These are phyloP conservation scores for Penicillium sp. DNA, from an alignment of 2,329 filamentous ascomycete species.

Conservation along the genomic window DNA sequence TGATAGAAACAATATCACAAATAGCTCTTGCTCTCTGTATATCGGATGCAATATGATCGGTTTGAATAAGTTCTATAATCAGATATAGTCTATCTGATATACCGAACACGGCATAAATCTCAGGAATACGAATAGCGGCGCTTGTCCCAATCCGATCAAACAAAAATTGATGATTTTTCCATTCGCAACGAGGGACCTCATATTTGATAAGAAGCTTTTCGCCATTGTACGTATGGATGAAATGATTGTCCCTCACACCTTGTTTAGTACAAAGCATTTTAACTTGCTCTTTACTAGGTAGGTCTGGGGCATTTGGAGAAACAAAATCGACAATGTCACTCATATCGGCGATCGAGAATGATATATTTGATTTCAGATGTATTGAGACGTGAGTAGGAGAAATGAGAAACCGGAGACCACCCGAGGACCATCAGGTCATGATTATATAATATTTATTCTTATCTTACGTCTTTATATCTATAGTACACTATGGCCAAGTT, in stretches of 20 bases:
- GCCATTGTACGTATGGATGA: background rate
- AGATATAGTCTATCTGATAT: background rate
- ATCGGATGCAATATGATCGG: background rate
- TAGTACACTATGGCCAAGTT: no score
- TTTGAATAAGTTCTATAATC: background rate
- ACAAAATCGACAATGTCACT: background rate
- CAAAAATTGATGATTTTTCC: background rate
- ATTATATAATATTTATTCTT: no score
- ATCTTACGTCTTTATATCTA: no score
- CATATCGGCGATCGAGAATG: background rate
- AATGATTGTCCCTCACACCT: background rate
- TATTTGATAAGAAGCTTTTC: background rate
- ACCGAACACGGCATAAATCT: conserved; percentile 2
- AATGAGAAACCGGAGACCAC: background rate
- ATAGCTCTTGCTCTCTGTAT: background rate
- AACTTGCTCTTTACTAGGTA: background rate
- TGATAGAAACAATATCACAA: background rate
- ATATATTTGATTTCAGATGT: background rate
- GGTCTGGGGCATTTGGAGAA: background rate
- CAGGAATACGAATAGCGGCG: background rate
- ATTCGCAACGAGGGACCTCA: background rate
- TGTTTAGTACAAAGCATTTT: background rate
- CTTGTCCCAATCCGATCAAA: background rate
- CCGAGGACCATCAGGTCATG: no score
- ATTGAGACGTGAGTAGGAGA: background rate